Conservation (phyloP, 2,329 filamentous ascomycete species). For the Sporothrix dimorphospora region DNA sequence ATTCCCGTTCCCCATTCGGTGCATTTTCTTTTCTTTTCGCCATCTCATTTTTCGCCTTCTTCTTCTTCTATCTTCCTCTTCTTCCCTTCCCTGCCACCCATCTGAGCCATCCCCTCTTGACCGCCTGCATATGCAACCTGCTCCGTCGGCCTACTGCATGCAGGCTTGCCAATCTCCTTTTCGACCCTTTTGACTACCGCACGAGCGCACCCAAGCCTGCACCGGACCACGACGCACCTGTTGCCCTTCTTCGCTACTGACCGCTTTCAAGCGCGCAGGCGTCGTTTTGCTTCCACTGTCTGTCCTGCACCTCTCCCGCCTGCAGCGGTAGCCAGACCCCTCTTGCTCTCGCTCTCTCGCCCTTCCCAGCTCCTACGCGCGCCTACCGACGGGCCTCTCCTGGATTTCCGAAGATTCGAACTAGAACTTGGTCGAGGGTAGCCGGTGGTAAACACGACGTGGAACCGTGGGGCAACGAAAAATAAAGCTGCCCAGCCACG, state of each 20-base stretch:
- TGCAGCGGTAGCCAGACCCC: conserved; percentile 9
- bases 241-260: conserved; percentile 18
- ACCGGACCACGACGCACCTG: conserved; percentile 9
- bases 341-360: conserved; percentile 1
- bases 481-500: conserved; percentile 20
- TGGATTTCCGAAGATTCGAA: conserved; percentile 21
- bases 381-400: conserved; percentile 15
- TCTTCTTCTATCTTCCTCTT: not conserved
- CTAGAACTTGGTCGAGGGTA: conserved; percentile 13
- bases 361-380: conserved; percentile 23
- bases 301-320: conserved; percentile 22
- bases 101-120: conserved; percentile 15
- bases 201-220: conserved; percentile 3
- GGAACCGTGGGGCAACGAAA: conserved; percentile 10
- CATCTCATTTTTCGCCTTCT: not conserved
- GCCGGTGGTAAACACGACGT: conserved; percentile 23
- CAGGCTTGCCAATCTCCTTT: conserved; percentile 27
- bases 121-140: conserved; percentile 29
- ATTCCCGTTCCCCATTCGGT: conserved; percentile 19
- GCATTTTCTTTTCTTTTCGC: conserved; percentile 8
- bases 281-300: conserved; percentile 23
- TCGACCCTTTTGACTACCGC: not conserved
- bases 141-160: conserved; percentile 17
- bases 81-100: not conserved
- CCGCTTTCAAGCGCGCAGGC: conserved; percentile 28